A percentile compares a stretch with the other conserved stretches of the same genome.
phyloP scores from a whole-genome alignment of 1,139 yeast genomes.

The Starmera stellimalicola region DNA sequence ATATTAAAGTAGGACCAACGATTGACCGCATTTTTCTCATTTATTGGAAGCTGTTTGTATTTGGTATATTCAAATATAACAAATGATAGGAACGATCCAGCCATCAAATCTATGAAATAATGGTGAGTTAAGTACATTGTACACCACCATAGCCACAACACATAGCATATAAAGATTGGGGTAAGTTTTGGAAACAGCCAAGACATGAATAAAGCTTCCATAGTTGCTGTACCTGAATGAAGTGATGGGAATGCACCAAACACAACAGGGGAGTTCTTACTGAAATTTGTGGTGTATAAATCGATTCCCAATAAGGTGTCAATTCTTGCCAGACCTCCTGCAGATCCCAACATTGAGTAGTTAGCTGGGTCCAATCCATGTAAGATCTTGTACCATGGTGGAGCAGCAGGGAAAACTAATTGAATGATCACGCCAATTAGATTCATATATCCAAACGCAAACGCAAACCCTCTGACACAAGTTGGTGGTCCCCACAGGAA shows the following conservation, averaged over 20 bases:
- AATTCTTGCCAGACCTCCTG: conserved; percentile 92
- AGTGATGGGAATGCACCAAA: conserved; percentile 98
- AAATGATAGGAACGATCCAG: conserved; percentile 75
- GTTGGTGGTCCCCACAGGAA: conserved; percentile 93
- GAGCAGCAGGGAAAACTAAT: conserved; percentile 85
- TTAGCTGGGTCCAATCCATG: conserved; percentile 88
- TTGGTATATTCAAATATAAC: conserved; percentile 65
- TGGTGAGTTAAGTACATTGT: conserved; percentile 97
- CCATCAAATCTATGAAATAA: conserved; percentile 84
- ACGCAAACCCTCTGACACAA: conserved; percentile 75
- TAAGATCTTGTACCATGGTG: conserved; percentile 92
- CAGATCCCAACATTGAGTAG: conserved; percentile 87
- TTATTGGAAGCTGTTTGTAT: conserved; percentile 65
- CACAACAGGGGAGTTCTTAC: conserved; percentile 74
- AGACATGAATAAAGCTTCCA: conserved; percentile 80
- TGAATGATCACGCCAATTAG: conserved; percentile 76
- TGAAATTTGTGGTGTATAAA: conserved; percentile 78
- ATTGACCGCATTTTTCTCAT: conserved; percentile 52
- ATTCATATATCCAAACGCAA: conserved; percentile 97
- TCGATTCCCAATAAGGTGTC: conserved; percentile 75
- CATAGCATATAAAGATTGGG: conserved; percentile 62
- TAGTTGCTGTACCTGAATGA: conserved; percentile 88
- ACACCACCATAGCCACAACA: conserved; percentile 95
- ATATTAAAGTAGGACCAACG: conserved; percentile 70
- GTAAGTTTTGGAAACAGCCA: conserved; percentile 70